Base-by-base conservation (phyloP, 2,329 filamentous ascomycete species). In the Graphilbum ipis-grandicollis region DNA sequence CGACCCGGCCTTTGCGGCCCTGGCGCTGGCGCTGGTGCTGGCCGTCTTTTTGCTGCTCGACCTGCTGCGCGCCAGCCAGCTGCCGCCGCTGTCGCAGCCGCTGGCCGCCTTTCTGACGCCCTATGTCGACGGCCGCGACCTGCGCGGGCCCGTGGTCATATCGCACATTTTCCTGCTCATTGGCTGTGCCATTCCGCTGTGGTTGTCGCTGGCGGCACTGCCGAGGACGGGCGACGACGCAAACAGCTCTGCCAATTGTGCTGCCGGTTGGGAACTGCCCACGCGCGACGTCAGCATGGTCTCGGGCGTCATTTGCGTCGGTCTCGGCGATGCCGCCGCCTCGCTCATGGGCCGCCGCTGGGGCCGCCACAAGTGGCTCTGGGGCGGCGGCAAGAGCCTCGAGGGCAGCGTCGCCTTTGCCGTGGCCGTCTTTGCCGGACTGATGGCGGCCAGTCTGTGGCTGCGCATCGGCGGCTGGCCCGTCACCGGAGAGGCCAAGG, bases 101-200 rank as follows among this genome's bases (percentile, higher is more conserved):
- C 70, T 98, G 37, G 85, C 85, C 1, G 63, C 71, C 18, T 98
- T 98, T 53, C 65, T 98, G 4, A 80, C 84, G 0, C 90, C 90
- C 0, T 98, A 94, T 48, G 85, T 94, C 4, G 90, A 98, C 48
- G 90, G 90, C 1, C 68, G 90, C 44, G 90, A 98, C 53, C 73
- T 96, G 37, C 75, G 86, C 23, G 90, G 90, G 0, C 90, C 90
- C 0, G 86, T 98, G 21, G 88, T 98, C 31, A 80, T 98, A 36
- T 92, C 81, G 0, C 90, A 96, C 53, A 92, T 98, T 35, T 98
- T 98, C 52, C 66, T 98, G 10, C 69, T 96, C 5, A 84, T 96
- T 37, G 90, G 90, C 26, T 96, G 90, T 48, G 88, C 88, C 8
- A 86, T 96, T 5, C 90, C 90, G 0, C 68, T 96, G 2, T 96